Evolutionary conservation across 805 yeast species (phyloP).

Genomic region (Myxozyma nipponensis): DNA sequence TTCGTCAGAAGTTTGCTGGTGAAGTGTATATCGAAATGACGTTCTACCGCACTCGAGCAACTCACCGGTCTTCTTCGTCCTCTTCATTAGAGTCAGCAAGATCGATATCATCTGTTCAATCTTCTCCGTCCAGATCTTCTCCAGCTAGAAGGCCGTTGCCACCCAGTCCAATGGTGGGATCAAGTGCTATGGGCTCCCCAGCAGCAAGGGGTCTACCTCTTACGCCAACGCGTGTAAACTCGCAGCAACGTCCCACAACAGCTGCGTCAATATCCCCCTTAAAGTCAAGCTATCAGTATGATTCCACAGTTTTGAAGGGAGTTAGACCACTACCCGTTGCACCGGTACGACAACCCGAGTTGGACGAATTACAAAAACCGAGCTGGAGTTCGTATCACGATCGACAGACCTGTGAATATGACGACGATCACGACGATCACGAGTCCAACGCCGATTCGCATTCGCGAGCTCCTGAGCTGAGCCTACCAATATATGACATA

Average conservation of each 20-base stretch:
- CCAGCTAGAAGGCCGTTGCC: not conserved
- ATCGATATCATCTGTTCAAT: not conserved
- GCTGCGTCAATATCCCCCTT: not conserved
- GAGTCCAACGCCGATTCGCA: not conserved
- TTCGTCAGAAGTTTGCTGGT: constrained; percentile 76
- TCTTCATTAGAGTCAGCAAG: constrained; percentile 2
- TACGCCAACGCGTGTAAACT: not conserved
- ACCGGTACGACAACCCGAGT: not conserved
- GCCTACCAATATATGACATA: too few relatives aligned
- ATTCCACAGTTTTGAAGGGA: not conserved
- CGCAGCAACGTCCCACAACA: not conserved
- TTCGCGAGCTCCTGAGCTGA: not conserved
- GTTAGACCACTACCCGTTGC: constrained; percentile 9
- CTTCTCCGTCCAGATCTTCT: not conserved
- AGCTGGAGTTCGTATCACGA: not conserved
- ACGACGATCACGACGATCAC: not conserved
- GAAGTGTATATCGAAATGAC: constrained; percentile 87
- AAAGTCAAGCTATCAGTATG: not conserved
- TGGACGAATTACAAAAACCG: not conserved
- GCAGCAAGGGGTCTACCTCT: not conserved
- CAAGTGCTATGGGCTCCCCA: not conserved
- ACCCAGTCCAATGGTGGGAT: not conserved
- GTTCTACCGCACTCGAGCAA: constrained; percentile 50
- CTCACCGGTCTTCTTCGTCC: constrained; percentile 6
- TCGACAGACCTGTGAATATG: not conserved